Base-by-base conservation (phyloP, 140 eudicot species). In the Anethum foeniculum region DNA sequence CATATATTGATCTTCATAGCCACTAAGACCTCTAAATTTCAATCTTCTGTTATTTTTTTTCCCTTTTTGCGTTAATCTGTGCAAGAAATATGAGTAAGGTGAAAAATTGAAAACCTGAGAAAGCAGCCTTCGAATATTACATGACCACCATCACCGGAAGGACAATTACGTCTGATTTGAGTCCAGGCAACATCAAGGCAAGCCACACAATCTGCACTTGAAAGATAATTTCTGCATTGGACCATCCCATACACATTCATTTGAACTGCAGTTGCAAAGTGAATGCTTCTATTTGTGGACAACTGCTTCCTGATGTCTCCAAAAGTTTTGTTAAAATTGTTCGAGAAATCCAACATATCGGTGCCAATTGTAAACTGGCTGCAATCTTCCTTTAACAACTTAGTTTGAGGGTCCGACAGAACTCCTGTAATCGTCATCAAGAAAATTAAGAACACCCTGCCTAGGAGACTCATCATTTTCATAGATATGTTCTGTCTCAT, bases 111-210 rank as follows among this genome's bases (percentile, higher is more conserved):
- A 34, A 36, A 71, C 77, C 77, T 71, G 28, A 71, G 77, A n/a
- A 19, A 71, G 77, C 77, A 71, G 77, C 77, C 77, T 39, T 39
- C 2, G 32, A 21, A 71, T 71, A 71, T 39, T 7, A 71, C 77
- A 71, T 38, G 49, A 71, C 48, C 77, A 71, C 77, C 77, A 18
- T 39, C 77, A 23, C 25, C 28, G 15, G 28, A 21, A 10, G 77
- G 28, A 43, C 77, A 71, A 21, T 19, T 21, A 21, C 77, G 27
- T 71, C 48, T 71, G 48, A 71, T 71, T 10, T 23, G 28, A 71
- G 48, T 34, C 76, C 23, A 34, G 7, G 76, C 76, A 71, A 19
- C 48, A 38, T 71, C 76, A 7, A 34, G 46, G 28, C 76, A 71
- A 71, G 76, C 46, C 0, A 71, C 47, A 19, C 76, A 71, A 38